phyloP scores from a whole-genome alignment of 225 moss, liverwort and hornwort species.

The Polytrichum commune region DNA sequence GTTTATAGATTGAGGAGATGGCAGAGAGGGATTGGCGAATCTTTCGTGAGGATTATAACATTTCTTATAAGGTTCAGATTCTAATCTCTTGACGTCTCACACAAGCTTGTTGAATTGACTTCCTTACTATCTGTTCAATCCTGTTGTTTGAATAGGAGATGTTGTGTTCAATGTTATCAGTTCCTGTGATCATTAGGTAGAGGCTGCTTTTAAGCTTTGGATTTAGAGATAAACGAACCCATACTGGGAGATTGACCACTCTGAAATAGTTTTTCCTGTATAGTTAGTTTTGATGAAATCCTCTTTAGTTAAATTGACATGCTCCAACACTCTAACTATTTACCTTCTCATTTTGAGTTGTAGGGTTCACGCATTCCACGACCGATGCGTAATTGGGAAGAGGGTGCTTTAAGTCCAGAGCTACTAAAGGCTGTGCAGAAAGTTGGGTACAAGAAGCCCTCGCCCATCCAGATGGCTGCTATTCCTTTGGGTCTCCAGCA shows the following conservation, averaged over 20 bases:
- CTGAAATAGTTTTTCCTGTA: neutral
- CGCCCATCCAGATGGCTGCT: slow-evolving; percentile 99
- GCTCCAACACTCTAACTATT: neutral
- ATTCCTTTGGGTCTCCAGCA: slow-evolving; percentile 98
- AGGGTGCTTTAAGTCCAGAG: slow-evolving; percentile 87
- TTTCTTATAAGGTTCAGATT: slow-evolving; percentile 78
- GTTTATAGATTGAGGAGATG: slow-evolving; percentile 86
- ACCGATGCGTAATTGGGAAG: slow-evolving; percentile 98
- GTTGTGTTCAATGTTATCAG: too few relatives aligned
- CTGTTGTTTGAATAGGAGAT: too few relatives aligned
- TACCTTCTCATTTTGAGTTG: neutral
- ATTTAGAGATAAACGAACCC: too few relatives aligned
- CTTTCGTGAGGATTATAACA: slow-evolving; percentile 95
- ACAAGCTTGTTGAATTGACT: neutral
- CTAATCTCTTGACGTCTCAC: neutral
- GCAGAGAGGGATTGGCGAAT: slow-evolving; percentile 99
- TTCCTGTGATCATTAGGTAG: too few relatives aligned
- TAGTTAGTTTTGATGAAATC: too few relatives aligned
- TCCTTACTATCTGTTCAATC: neutral
- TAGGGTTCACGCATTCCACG: slow-evolving; percentile 97
- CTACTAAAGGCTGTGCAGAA: slow-evolving; percentile 89
- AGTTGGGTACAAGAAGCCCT: slow-evolving; percentile 97
- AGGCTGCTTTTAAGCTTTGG: too few relatives aligned
- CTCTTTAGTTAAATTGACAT: neutral
- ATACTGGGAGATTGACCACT: neutral